Evolutionary conservation across 495 filamentous ascomycete species (phyloP).

Genomic region (Chlorociboria aeruginascens): DNA sequence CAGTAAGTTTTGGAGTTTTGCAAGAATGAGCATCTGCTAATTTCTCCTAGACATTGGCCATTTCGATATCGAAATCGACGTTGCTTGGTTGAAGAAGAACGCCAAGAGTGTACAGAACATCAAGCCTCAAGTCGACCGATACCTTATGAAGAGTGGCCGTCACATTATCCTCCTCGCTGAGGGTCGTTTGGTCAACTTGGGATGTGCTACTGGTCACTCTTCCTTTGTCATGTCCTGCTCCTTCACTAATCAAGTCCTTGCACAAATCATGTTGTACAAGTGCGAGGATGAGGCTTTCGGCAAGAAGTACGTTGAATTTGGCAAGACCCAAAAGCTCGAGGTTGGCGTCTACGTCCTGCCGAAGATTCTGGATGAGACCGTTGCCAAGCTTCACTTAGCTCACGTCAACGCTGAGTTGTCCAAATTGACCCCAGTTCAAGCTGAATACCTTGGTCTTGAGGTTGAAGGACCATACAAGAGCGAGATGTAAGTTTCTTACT

Average conservation of each 20-base stretch:
- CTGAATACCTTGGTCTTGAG: constrained; percentile 82
- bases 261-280: constrained; percentile 98
- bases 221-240: constrained; percentile 99
- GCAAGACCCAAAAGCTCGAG: constrained; percentile 73
- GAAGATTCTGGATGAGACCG: constrained; percentile 98
- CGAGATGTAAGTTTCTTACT: constrained; percentile 44
- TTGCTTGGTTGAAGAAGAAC: constrained; percentile 98
- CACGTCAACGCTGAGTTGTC: constrained; percentile 95
- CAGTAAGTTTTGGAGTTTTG: constrained; percentile 48
- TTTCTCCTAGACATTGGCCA: constrained; percentile 75
- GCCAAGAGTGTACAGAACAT: constrained; percentile 85
- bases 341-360: constrained; percentile 93
- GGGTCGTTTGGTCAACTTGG: constrained; percentile 96
- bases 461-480: constrained; percentile 88
- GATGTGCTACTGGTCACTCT: constrained; percentile 97
- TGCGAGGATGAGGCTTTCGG: constrained; percentile 75
- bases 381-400: constrained; percentile 80
- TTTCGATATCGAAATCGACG: constrained; percentile 99
- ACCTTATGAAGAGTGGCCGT: constrained; percentile 82
- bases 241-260: constrained; percentile 99
- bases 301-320: constrained; percentile 92
- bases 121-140: constrained; percentile 99
- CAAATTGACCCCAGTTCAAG: constrained; percentile 70
- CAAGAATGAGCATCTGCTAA: constrained; percentile 10
- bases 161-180: constrained; percentile 98